A percentile compares a stretch with the other conserved stretches of the same genome.
phyloP scores from a whole-genome alignment of 2,329 filamentous ascomycete genomes.

The Cryphonectria naterciae region DNA sequence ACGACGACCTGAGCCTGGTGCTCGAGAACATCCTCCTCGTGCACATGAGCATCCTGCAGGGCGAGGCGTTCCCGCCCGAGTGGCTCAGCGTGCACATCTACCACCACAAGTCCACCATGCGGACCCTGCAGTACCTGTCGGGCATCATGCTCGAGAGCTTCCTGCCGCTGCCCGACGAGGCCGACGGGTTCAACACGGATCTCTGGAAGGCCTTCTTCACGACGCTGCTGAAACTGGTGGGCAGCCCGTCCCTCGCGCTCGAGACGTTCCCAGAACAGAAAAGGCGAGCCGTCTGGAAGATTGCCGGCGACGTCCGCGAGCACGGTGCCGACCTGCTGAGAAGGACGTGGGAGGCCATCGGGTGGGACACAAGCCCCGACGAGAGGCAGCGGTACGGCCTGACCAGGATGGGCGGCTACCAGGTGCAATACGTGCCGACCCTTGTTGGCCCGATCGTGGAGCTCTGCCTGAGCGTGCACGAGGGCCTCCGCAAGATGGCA shows the following conservation, averaged over 20 bases:
- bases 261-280: slow-evolving; percentile 98
- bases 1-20: slow-evolving; percentile 74
- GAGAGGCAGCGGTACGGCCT: slow-evolving; percentile 79
- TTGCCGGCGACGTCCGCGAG: slow-evolving; percentile 93
- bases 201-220: slow-evolving; percentile 94
- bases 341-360: slow-evolving; percentile 90
- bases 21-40: slow-evolving; percentile 80
- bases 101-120: slow-evolving; percentile 88
- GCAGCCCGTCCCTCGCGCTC: slow-evolving; percentile 83
- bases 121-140: slow-evolving; percentile 80
- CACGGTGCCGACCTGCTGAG: slow-evolving; percentile 84
- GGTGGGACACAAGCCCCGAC: slow-evolving; percentile 87
- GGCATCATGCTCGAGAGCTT: slow-evolving; percentile 80
- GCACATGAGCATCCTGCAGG: slow-evolving; percentile 85
- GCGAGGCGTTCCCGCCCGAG: slow-evolving; percentile 83
- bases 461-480: slow-evolving; percentile 92
- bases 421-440: slow-evolving; percentile 95
- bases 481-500: slow-evolving; percentile 84
- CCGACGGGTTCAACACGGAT: slow-evolving; percentile 88
- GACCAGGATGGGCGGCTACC: slow-evolving; percentile 88
- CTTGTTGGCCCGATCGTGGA: slow-evolving; percentile 91
- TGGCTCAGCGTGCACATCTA: slow-evolving; percentile 96
- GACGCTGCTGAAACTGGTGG: slow-evolving; percentile 84
- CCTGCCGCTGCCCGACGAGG: slow-evolving; percentile 86
- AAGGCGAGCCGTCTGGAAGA: slow-evolving; percentile 95